phyloP scores from a whole-genome alignment of 176 grass and related monocot genomes.

The Calamus simplicifolius region DNA sequence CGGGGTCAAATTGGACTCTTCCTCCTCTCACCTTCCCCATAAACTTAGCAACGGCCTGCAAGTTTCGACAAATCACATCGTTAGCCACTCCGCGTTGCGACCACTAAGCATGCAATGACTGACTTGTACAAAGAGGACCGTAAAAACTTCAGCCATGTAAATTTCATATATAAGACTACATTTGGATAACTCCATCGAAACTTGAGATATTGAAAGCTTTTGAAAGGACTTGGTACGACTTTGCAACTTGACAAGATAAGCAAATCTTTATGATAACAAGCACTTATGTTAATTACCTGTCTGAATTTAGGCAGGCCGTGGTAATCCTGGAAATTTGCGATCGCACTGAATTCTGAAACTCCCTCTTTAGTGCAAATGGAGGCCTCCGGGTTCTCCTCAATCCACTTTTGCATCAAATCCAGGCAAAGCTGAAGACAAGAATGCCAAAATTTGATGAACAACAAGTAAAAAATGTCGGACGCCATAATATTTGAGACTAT shows the following conservation, averaged over 20 bases:
- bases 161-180: too few relatives aligned
- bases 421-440: slow-evolving; percentile 44
- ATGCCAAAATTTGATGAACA: not conserved
- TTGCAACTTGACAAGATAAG: too few relatives aligned
- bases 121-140: too few relatives aligned
- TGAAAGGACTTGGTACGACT: too few relatives aligned
- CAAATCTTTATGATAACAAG: too few relatives aligned
- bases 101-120: too few relatives aligned
- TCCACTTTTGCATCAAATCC: slow-evolving; percentile 75
- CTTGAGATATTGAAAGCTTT: too few relatives aligned
- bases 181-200: too few relatives aligned
- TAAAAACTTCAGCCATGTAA: too few relatives aligned
- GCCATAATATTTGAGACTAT: too few relatives aligned
- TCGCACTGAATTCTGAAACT: slow-evolving; percentile 37
- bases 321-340: slow-evolving; percentile 97
- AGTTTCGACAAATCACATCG: slow-evolving; percentile 11
- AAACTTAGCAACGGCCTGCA: slow-evolving; percentile 79
- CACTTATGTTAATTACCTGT: slow-evolving; percentile 29
- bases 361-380: slow-evolving; percentile 74
- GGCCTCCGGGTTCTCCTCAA: slow-evolving; percentile 58
- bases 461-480: too few relatives aligned
- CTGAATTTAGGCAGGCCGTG: slow-evolving; percentile 66
- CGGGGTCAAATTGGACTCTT: slow-evolving; percentile 51
- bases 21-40: slow-evolving; percentile 80
- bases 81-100: not conserved